Evolutionary conservation across 1,139 yeast genomes (phyloP).

Genomic region (Nakaseomyces nivariensis): DNA sequence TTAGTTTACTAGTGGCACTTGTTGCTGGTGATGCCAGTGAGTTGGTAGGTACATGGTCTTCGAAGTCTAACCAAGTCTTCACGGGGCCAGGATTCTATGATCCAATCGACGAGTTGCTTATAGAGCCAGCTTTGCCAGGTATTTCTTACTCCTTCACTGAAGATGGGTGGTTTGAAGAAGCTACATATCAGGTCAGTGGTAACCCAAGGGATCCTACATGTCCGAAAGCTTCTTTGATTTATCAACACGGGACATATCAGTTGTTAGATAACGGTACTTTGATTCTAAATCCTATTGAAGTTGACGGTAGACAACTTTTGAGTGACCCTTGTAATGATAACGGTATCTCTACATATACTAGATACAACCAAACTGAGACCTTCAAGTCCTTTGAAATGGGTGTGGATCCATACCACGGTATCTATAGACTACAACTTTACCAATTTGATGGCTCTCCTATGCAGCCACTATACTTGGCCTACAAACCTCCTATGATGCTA

Average conservation of each 20-base stretch:
- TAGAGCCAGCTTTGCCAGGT: slow-evolving; percentile 94
- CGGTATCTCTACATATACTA: slow-evolving; percentile 50
- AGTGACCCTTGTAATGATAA: slow-evolving; percentile 70
- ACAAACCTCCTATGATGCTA: slow-evolving; percentile 90
- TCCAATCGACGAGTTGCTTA: slow-evolving; percentile 85
- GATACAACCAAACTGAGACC: slow-evolving; percentile 60
- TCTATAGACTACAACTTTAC: slow-evolving; percentile 62
- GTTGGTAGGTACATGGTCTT: slow-evolving; percentile 86
- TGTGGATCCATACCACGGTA: slow-evolving; percentile 75
- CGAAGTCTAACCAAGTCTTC: slow-evolving; percentile 87
- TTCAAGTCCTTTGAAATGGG: slow-evolving; percentile 50
- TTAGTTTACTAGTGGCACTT: slow-evolving; percentile 2
- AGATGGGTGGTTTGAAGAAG: slow-evolving; percentile 88
- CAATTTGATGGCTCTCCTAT: slow-evolving; percentile 73
- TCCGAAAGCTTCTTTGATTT: slow-evolving; percentile 70
- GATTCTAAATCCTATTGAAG: slow-evolving; percentile 59
- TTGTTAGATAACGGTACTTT: slow-evolving; percentile 57
- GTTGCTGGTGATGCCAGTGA: slow-evolving; percentile 13
- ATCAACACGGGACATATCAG: slow-evolving; percentile 80
- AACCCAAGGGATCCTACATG: slow-evolving; percentile 72
- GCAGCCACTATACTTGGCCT: slow-evolving; percentile 86
- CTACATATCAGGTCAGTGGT: slow-evolving; percentile 65
- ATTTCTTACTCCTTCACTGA: slow-evolving; percentile 83
- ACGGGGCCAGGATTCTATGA: slow-evolving; percentile 97
- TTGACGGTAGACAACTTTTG: slow-evolving; percentile 87